Evolutionary conservation across 1,284 basidiomycete genomes (phyloP).

Genomic region (Singerocomus inundabilis): DNA sequence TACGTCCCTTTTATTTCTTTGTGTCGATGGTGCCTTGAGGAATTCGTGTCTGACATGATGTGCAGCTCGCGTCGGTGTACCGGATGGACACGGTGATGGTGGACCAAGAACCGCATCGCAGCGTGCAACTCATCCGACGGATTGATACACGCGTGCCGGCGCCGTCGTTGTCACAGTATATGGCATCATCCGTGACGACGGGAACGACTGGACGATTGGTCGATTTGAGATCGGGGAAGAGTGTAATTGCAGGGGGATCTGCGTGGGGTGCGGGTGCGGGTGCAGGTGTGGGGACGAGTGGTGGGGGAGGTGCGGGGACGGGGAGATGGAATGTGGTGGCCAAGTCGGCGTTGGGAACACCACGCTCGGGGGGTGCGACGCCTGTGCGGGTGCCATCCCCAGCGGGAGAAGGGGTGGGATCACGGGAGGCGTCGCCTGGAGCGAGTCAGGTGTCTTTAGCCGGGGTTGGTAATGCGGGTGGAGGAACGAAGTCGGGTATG

Average conservation of each 20-base stretch:
- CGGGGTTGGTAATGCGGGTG: neutral
- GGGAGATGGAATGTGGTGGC: slow-evolving; percentile 25
- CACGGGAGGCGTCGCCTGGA: slow-evolving; percentile 12
- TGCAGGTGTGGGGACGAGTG: neutral
- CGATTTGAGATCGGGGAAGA: slow-evolving; percentile 42
- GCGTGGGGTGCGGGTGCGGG: neutral
- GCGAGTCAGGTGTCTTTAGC: neutral
- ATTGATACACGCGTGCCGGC: slow-evolving; percentile 76
- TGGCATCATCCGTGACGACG: slow-evolving; percentile 11
- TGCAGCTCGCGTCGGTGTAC: slow-evolving; percentile 72
- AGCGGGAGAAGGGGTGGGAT: neutral
- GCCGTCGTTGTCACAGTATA: slow-evolving; percentile 59
- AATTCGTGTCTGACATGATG: neutral
- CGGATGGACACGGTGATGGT: slow-evolving; percentile 81
- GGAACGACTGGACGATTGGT: slow-evolving; percentile 58
- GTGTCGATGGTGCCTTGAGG: neutral
- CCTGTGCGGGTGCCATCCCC: slow-evolving; percentile 25
- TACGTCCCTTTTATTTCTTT: slow-evolving; percentile 34
- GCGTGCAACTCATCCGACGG: slow-evolving; percentile 78
- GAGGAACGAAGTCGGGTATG: neutral
- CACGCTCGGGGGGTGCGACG: slow-evolving; percentile 17
- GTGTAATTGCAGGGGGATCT: neutral
- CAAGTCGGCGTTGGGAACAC: slow-evolving; percentile 12
- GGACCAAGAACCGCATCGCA: slow-evolving; percentile 79
- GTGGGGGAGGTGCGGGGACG: neutral